phyloP scores from a whole-genome alignment of 176 grass and related monocot genomes.

The Lolium perenne region DNA sequence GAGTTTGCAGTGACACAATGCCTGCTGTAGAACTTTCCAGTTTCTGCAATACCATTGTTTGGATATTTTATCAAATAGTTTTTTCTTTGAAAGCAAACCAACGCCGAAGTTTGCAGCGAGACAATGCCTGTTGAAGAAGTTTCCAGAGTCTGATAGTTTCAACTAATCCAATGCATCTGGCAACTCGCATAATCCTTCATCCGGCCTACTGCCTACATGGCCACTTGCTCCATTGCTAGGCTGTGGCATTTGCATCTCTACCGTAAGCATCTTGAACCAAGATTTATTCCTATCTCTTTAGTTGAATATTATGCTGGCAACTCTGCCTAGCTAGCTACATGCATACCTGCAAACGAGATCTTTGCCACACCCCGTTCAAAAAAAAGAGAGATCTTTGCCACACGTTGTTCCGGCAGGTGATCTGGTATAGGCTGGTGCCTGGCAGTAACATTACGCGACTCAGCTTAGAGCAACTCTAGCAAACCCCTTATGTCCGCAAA shows the following conservation, averaged over 20 bases:
- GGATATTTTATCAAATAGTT: not conserved
- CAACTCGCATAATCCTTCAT: not conserved
- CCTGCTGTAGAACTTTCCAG: not conserved
- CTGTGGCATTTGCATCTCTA: conserved; percentile 2
- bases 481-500: no score
- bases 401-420: no score
- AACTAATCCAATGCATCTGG: not conserved
- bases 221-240: conserved; percentile 29
- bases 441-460: no score
- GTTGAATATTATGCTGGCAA: not conserved
- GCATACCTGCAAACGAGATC: conserved; percentile 4
- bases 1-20: no score
- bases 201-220: not conserved
- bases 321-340: not conserved
- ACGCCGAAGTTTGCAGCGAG: not conserved
- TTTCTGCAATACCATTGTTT: not conserved
- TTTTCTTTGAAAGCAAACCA: not conserved
- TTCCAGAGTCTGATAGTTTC: not conserved
- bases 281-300: conserved; percentile 4
- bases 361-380: not conserved
- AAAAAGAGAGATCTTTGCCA: not conserved
- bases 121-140: not conserved
- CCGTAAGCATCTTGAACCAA: not conserved
- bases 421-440: no score
- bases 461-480: no score